These are phyloP conservation scores for Venturia carpophila DNA, from an alignment of 2,329 filamentous ascomycete species.

Conservation along the genomic window DNA sequence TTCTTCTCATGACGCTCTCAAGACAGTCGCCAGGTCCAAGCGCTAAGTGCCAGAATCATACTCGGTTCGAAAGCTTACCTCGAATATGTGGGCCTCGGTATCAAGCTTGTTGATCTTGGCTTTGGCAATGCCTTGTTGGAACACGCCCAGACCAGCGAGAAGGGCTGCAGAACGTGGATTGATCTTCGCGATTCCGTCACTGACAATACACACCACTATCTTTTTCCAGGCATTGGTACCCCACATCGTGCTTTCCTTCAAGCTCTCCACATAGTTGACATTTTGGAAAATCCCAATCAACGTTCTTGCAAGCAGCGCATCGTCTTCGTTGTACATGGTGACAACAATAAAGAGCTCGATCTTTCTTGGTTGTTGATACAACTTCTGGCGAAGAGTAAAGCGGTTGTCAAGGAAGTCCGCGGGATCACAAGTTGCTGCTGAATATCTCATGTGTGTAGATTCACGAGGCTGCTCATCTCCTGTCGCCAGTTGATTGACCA, in stretches of 20 bases:
- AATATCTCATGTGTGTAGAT: constrained; percentile 84
- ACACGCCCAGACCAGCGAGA: constrained; percentile 87
- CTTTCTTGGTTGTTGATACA: constrained; percentile 85
- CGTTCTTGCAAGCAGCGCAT: constrained; percentile 88
- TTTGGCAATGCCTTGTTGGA: constrained; percentile 97
- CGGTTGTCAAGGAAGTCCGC: constrained; percentile 79
- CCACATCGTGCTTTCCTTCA: constrained; percentile 93
- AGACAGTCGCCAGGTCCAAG: neutral
- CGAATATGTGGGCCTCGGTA: constrained; percentile 95
- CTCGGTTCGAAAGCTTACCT: constrained; percentile 21
- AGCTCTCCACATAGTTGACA: constrained; percentile 93
- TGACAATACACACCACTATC: constrained; percentile 96
- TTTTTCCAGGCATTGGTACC: constrained; percentile 99
- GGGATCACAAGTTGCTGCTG: constrained; percentile 89
- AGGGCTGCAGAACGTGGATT: constrained; percentile 84
- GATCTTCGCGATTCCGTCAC: constrained; percentile 94
- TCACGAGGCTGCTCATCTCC: constrained; percentile 72
- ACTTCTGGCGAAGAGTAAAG: constrained; percentile 81
- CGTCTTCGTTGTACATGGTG: constrained; percentile 99
- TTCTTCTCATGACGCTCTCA: too few species aligned
- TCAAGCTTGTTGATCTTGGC: constrained; percentile 95
- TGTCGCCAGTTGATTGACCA: constrained; percentile 79
- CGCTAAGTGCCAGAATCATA: neutral
- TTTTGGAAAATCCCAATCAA: constrained; percentile 98
- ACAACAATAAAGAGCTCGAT: constrained; percentile 95